Evolutionary conservation across 768 basidiomycete species (phyloP), one percentile per base, ranked within the genome.

Genomic region (Rhodotorula graminis): DNA sequence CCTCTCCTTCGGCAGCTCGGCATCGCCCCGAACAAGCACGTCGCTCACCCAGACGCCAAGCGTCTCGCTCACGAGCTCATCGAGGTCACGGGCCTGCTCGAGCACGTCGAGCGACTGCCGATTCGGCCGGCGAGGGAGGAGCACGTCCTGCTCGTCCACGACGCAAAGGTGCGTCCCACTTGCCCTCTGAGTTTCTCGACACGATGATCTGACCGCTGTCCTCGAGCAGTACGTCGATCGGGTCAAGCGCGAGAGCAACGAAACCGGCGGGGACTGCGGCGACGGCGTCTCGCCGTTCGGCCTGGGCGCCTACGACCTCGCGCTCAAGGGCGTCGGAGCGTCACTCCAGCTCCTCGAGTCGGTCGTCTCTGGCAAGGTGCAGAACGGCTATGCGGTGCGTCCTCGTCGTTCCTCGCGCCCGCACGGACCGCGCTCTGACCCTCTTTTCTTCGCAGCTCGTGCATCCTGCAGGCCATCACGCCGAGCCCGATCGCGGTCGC

Each of bases 201-300:
- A 11, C 23, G 55, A 15, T 14, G 15, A 31, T 16, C 29, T 6
- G 29, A 18, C 10, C n/a, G n/a, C n/a, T n/a, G n/a, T n/a, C n/a
- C n/a, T 55, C 37, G 37, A 37, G 33, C 56, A 57, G 56, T 57
- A 57, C 56, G 56, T 57, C 56, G 27, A 57, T 21, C 56, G 56
- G 8, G 33, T 57, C 56, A 37, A 57, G 56, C 56, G 31, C 18
- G 56, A 57, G 21, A 57, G 56, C 56, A 23, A 57, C 56, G 18
- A 33, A 1, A 33, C 16, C 19, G 56, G 56, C 56, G 56, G 56
- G 12, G 56, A 57, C 27, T 37, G 29, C 21, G 56, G 56, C 31
- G 56, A 57, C 33, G 21, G 19, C 31, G 56, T 37, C 31, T 57
- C 56, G 9, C 56, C 56, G 7, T 57, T 57, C 9, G 56, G 56